These are phyloP conservation scores for Pelargonium nanum DNA, from an alignment of 345 rosid genomes.

Conservation along the genomic window DNA sequence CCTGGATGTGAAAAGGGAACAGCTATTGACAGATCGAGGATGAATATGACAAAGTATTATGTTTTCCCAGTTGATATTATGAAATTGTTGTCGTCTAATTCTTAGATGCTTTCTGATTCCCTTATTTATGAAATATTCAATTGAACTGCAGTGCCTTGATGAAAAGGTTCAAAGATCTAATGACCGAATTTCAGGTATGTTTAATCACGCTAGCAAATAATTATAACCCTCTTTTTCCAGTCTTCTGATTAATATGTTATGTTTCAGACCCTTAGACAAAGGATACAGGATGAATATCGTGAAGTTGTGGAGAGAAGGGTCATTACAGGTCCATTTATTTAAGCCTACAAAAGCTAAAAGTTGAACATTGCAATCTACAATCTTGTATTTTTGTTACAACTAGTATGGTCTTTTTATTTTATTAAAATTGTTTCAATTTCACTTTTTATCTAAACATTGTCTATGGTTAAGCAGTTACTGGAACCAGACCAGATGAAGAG, in stretches of 20 bases:
- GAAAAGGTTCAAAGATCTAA: conserved; percentile 51
- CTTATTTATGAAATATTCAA: not conserved
- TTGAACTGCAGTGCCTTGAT: conserved; percentile 48
- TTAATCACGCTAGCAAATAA: not conserved
- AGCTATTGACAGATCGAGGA: conserved; percentile 79
- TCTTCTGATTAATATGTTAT: conserved; percentile 10
- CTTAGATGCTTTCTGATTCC: not conserved
- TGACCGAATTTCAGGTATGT: conserved; percentile 84
- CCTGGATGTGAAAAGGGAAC: conserved; percentile 89
- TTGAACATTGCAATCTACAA: not conserved
- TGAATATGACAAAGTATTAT: conserved; percentile 60
- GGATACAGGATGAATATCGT: conserved; percentile 80
- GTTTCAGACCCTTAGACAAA: conserved; percentile 66
- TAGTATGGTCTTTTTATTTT: no score
- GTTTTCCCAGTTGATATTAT: not conserved
- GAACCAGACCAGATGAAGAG: conserved; percentile 62
- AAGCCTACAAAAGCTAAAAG: conserved; percentile 1
- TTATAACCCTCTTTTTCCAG: not conserved
- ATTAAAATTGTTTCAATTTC: no score
- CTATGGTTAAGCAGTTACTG: conserved; percentile 33
- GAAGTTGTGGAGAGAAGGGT: conserved; percentile 87
- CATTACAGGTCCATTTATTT: conserved; percentile 45
- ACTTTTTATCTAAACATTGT: not conserved
- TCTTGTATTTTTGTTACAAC: no score
- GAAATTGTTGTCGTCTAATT: not conserved